phyloP scores from a whole-genome alignment of 495 filamentous ascomycete genomes.

The Talaromyces proteolyticus region DNA sequence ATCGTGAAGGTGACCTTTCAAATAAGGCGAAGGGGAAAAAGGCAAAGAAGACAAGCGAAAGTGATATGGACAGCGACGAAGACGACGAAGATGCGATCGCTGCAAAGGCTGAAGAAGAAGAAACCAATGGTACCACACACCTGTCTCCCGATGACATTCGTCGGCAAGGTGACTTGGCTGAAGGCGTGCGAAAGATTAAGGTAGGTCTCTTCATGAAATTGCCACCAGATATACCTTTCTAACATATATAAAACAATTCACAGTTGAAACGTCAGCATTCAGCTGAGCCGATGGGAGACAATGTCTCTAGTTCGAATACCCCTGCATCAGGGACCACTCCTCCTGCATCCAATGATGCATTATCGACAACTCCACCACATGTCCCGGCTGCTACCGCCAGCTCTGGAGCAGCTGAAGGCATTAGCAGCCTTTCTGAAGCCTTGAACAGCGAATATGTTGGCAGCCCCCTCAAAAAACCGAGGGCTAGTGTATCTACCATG shows the following conservation, averaged over 20 bases:
- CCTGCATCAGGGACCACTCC: slow-evolving; percentile 34
- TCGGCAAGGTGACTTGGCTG: slow-evolving; percentile 78
- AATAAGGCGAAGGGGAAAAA: slow-evolving; percentile 43
- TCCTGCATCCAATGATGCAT: slow-evolving; percentile 19
- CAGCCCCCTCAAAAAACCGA: slow-evolving; percentile 79
- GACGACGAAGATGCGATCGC: slow-evolving; percentile 47
- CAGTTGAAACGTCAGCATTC: slow-evolving; percentile 97
- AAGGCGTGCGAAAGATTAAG: slow-evolving; percentile 87
- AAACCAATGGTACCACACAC: slow-evolving; percentile 58
- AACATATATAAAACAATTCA: slow-evolving; percentile 9
- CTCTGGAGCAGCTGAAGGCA: slow-evolving; percentile 18
- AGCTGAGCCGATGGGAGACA: slow-evolving; percentile 58
- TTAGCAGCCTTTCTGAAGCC: slow-evolving; percentile 23
- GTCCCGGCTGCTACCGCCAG: slow-evolving; percentile 8
- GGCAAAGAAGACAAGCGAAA: slow-evolving; percentile 42
- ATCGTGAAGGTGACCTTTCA: slow-evolving; percentile 63
- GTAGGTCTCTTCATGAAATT: slow-evolving; percentile 42
- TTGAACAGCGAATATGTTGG: slow-evolving; percentile 51
- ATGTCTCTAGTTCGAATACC: slow-evolving; percentile 35
- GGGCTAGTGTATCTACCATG: slow-evolving; percentile 60
- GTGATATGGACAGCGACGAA: slow-evolving; percentile 71
- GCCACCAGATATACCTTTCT: not conserved
- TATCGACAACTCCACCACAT: slow-evolving; percentile 37
- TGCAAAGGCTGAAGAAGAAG: slow-evolving; percentile 64
- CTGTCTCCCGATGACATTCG: slow-evolving; percentile 75